Percentiles rank a stretch among this genome's conserved stretches.
Conservation (phyloP, 164 flowering plant species). For the Umbilicus rupestris region DNA sequence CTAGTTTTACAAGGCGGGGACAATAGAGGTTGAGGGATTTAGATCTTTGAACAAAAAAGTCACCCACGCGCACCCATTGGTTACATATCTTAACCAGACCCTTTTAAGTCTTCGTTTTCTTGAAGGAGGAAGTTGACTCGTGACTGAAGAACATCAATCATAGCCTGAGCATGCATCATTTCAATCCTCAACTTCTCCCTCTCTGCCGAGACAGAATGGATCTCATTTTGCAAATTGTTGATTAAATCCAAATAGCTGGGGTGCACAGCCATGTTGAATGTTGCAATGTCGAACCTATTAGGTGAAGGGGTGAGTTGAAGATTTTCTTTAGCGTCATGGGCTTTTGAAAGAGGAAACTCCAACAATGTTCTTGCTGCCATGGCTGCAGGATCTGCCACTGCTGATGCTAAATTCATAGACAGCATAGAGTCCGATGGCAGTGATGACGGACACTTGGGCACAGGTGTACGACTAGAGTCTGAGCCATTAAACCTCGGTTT, state of each 20-base stretch:
- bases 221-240: constrained; percentile 40
- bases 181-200: constrained; percentile 48
- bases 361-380: constrained; percentile 1
- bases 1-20: neutral
- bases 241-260: constrained; percentile 42
- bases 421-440: neutral
- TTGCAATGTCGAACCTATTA: constrained; percentile 18
- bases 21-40: neutral
- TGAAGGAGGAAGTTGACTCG: constrained; percentile 28
- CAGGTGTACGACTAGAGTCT: neutral
- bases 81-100: constrained; percentile 10
- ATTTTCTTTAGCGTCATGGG: constrained; percentile 4
- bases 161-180: constrained; percentile 46
- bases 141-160: constrained; percentile 50
- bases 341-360: neutral
- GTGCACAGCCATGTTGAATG: constrained; percentile 28
- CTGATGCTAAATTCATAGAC: neutral
- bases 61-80: neutral
- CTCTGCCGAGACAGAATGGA: constrained; percentile 37
- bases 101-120: constrained; percentile 41
- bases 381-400: constrained; percentile 12
- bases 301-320: constrained; percentile 21
- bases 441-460: neutral
- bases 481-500: constrained; percentile 1
- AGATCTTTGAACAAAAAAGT: neutral